A percentile compares a stretch with the other conserved stretches of the same genome.
phyloP scores from a whole-genome alignment of 2,329 filamentous ascomycete genomes.

The Aspergillus sp. region DNA sequence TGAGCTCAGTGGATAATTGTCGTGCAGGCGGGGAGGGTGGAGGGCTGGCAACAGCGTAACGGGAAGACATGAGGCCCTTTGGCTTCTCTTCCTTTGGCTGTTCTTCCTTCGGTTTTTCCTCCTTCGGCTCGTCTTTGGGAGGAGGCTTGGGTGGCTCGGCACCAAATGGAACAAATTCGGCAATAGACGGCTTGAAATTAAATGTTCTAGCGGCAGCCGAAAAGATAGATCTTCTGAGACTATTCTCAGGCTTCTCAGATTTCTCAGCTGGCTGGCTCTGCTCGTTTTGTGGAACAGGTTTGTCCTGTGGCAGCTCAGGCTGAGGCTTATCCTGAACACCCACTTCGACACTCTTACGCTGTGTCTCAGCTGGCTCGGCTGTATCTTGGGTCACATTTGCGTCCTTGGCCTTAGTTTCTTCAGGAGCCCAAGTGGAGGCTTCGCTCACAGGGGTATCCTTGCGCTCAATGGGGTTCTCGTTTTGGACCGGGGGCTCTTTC shows the following conservation, averaged over 20 bases:
- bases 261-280: constrained; percentile 20
- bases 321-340: constrained; percentile 13
- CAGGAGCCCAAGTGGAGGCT: constrained; percentile 57
- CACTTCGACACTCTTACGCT: constrained; percentile 12
- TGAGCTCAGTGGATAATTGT: constrained; percentile 10
- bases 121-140: constrained; percentile 19
- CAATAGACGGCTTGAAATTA: constrained; percentile 45
- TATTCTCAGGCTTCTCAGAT: constrained; percentile 21
- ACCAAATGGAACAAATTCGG: constrained; percentile 27
- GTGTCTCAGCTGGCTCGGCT: constrained; percentile 34
- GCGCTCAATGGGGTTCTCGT: constrained; percentile 33
- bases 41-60: constrained; percentile 33
- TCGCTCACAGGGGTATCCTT: constrained; percentile 35
- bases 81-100: not conserved
- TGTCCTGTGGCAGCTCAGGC: constrained; percentile 9
- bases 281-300: constrained; percentile 5
- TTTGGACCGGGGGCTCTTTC: constrained; percentile 42
- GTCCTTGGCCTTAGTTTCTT: constrained; percentile 56
- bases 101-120: not conserved
- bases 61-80: constrained; percentile 36
- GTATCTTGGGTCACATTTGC: constrained; percentile 50
- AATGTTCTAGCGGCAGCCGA: constrained; percentile 74
- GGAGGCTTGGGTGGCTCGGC: constrained; percentile 14
- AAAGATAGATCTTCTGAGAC: constrained; percentile 54
- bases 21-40: constrained; percentile 21